These are phyloP conservation scores for Podosphaera fusca DNA, from an alignment of 2,329 filamentous ascomycete genomes.

Conservation along the genomic window DNA sequence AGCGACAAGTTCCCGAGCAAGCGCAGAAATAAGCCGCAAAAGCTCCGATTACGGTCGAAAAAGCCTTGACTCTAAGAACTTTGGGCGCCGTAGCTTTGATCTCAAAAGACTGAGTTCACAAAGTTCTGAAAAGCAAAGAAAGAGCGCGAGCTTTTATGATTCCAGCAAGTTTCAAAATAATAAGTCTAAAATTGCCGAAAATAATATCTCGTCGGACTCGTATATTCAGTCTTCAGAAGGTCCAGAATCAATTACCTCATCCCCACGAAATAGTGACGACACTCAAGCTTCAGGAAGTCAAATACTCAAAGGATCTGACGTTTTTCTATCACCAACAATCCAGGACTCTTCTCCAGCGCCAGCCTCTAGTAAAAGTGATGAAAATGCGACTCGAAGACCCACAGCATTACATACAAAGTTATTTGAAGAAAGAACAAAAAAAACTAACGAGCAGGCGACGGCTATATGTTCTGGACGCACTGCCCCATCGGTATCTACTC, in stretches of 20 bases:
- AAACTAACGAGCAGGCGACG: slow-evolving; percentile 6
- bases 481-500: slow-evolving; percentile 21
- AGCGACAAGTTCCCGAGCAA: slow-evolving; percentile 28
- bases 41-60: slow-evolving; percentile 29
- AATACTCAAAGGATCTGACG: slow-evolving; percentile 66
- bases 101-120: slow-evolving; percentile 22
- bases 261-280: slow-evolving; percentile 38
- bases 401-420: neutral
- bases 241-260: slow-evolving; percentile 49
- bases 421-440: slow-evolving; percentile 6
- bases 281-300: slow-evolving; percentile 68
- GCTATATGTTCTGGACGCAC: slow-evolving; percentile 6
- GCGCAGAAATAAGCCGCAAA: slow-evolving; percentile 26
- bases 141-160: slow-evolving; percentile 39
- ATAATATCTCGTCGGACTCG: slow-evolving; percentile 47
- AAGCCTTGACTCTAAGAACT: slow-evolving; percentile 24
- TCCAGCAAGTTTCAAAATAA: slow-evolving; percentile 28
- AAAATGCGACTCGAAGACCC: neutral
- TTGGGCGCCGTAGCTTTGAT: slow-evolving; percentile 26
- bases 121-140: slow-evolving; percentile 20
- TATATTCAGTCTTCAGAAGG: slow-evolving; percentile 52
- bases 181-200: slow-evolving; percentile 24
- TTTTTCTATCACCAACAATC: slow-evolving; percentile 64
- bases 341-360: slow-evolving; percentile 20
- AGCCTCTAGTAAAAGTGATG: slow-evolving; percentile 3